Conservation (phyloP, 768 basidiomycete species). For the Ephemerocybe angulata region DNA sequence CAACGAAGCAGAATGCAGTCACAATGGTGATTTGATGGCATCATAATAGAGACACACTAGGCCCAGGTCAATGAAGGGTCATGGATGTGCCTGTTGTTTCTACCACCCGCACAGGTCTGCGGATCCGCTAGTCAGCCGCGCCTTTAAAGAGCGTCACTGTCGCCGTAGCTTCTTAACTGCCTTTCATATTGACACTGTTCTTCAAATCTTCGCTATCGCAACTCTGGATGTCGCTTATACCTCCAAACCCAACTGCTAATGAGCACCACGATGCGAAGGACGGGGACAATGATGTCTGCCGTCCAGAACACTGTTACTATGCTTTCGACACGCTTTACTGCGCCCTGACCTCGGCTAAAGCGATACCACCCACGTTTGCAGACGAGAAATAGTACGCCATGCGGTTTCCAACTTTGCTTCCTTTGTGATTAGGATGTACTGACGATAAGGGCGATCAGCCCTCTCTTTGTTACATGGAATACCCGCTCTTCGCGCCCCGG, state of each 20-base stretch:
- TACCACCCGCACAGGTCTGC: background rate
- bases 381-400: slow-evolving; percentile 72
- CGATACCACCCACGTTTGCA: slow-evolving; percentile 59
- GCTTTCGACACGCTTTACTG: slow-evolving; percentile 82
- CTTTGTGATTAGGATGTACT: background rate
- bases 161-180: too few species aligned
- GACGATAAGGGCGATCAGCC: slow-evolving; percentile 40
- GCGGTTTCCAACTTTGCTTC: slow-evolving; percentile 7
- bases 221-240: slow-evolving; percentile 58
- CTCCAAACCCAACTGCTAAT: slow-evolving; percentile 45
- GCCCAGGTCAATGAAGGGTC: background rate
- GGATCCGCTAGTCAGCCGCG: background rate
- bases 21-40: background rate
- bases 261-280: slow-evolving; percentile 28
- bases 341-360: slow-evolving; percentile 55
- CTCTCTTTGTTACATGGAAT: slow-evolving; percentile 97
- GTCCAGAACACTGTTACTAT: slow-evolving; percentile 72
- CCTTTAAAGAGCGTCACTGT: background rate
- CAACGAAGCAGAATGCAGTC: background rate
- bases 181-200: background rate
- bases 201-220: background rate
- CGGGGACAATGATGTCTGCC: slow-evolving; percentile 49
- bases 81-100: background rate
- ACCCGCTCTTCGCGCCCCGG: slow-evolving; percentile 59
- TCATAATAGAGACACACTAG: background rate